Percentiles rank a stretch among this genome's conserved stretches.
These are phyloP conservation scores for Avena eriantha DNA, from an alignment of 176 grass and related monocot species.

Conservation along the genomic window DNA sequence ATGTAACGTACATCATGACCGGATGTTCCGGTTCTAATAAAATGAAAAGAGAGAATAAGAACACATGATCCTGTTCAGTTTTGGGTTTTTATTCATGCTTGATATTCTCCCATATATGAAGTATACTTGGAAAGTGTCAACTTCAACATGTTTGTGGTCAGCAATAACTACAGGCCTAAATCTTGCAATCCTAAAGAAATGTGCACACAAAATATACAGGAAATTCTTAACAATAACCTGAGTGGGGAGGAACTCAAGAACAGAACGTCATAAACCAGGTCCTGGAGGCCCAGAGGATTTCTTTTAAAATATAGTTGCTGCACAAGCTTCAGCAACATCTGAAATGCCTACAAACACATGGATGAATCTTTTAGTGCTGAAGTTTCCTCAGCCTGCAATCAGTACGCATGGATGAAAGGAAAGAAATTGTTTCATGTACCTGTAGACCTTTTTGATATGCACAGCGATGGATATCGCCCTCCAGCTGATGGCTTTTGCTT, in stretches of 20 bases:
- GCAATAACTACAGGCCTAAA: constrained; percentile 32
- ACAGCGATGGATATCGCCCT: constrained; percentile 70
- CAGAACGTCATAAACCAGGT: too few relatives aligned
- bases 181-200: constrained; percentile 27
- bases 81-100: background rate
- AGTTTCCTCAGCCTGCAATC: background rate
- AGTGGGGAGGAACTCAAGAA: too few relatives aligned
- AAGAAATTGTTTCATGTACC: constrained; percentile 44
- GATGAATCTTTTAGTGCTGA: background rate
- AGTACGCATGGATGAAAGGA: background rate
- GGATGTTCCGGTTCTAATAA: background rate
- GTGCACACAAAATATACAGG: constrained; percentile 48
- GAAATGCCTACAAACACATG: constrained; percentile 60
- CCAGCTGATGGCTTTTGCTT: constrained; percentile 86
- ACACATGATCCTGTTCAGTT: background rate
- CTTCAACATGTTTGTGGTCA: background rate
- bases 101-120: too few relatives aligned
- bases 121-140: background rate
- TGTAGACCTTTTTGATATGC: constrained; percentile 73
- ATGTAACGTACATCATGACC: too few relatives aligned
- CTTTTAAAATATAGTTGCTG: constrained; percentile 35
- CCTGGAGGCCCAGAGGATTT: too few relatives aligned
- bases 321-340: constrained; percentile 76
- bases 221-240: background rate
- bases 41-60: background rate